phyloP scores from a whole-genome alignment of 2,329 filamentous ascomycete species.

The Epicoccum nigrum region DNA sequence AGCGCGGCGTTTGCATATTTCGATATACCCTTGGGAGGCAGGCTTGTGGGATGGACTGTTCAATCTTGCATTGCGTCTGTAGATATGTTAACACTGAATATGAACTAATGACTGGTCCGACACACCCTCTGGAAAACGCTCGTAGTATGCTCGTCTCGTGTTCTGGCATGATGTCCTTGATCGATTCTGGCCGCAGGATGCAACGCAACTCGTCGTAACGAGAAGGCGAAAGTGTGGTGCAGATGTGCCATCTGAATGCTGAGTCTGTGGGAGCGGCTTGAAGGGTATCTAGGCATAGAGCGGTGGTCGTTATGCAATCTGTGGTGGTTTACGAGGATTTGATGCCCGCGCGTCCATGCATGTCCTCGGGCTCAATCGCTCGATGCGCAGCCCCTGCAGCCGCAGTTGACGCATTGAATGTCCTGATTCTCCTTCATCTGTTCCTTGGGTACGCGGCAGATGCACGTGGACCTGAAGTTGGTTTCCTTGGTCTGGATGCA shows the following conservation, averaged over 20 bases:
- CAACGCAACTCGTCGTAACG: not conserved
- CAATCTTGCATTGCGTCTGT: conserved; percentile 30
- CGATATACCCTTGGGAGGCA: conserved; percentile 26
- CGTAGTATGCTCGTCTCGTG: not conserved
- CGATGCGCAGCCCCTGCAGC: conserved; percentile 88
- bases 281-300: no score
- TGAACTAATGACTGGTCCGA: conserved; percentile 24
- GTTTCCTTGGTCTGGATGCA: conserved; percentile 99
- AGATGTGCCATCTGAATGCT: not conserved
- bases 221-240: not conserved
- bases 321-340: not conserved
- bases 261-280: not conserved
- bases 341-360: not conserved
- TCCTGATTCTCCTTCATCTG: conserved; percentile 89
- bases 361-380: conserved; percentile 66
- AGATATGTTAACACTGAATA: conserved; percentile 31
- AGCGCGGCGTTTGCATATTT: conserved; percentile 20
- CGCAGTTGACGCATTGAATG: conserved; percentile 93
- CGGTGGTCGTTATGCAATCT: not conserved
- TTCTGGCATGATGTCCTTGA: not conserved
- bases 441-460: conserved; percentile 90
- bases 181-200: not conserved
- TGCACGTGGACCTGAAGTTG: conserved; percentile 97
- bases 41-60: conserved; percentile 19
- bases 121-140: conserved; percentile 24